Conservation (phyloP, 2,329 filamentous ascomycete genomes). For the Sporothrix humicola region DNA sequence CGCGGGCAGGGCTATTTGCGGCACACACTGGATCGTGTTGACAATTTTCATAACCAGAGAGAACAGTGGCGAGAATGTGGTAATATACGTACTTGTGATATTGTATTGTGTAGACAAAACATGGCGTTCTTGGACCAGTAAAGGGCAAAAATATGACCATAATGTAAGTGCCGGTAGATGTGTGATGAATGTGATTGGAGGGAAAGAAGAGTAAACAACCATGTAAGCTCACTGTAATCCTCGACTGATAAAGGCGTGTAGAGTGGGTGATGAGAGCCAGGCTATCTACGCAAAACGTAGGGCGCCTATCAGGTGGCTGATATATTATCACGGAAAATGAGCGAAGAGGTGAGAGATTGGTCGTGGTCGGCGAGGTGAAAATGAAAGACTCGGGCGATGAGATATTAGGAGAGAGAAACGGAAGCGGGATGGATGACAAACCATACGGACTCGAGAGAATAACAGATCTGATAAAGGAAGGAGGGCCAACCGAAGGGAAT, state of each 20-base stretch:
- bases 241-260: not conserved
- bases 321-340: not conserved
- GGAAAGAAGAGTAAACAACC: constrained; percentile 5
- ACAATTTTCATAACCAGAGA: not conserved
- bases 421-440: not conserved
- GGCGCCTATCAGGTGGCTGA: not conserved
- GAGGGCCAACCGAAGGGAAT: not conserved
- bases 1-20: constrained; percentile 15
- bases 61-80: not conserved
- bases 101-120: too few species aligned
- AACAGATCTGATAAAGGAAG: not conserved
- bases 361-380: not conserved
- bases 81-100: not conserved
- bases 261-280: not conserved
- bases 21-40: not conserved
- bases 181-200: not conserved
- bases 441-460: not conserved
- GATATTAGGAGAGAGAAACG: not conserved
- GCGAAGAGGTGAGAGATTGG: not conserved
- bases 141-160: not conserved
- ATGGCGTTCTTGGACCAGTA: too few species aligned
- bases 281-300: not conserved
- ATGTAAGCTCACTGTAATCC: not conserved
- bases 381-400: not conserved
- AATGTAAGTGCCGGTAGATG: not conserved